Evolutionary conservation across 179 eudicot genomes (phyloP).

Genomic region (Beta macrorhiza): DNA sequence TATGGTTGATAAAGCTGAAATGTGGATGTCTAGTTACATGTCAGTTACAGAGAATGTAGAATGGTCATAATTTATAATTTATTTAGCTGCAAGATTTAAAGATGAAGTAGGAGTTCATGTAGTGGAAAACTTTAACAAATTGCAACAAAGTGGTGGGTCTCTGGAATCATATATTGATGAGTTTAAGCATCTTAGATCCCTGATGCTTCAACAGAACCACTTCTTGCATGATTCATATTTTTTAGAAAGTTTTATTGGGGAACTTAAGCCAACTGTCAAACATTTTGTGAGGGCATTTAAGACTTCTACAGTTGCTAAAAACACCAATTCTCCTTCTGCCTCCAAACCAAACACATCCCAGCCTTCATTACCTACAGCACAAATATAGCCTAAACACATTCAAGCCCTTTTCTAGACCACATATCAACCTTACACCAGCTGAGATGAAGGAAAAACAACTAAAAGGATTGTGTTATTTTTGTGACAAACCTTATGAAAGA

Average conservation of each 20-base stretch:
- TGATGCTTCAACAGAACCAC: neutral
- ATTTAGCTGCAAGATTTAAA: too few relatives aligned
- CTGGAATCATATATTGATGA: neutral
- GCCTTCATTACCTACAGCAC: neutral
- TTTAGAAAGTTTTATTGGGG: neutral
- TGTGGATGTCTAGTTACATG: too few relatives aligned
- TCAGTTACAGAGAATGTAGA: too few relatives aligned
- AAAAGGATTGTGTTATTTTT: neutral
- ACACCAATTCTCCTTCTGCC: neutral
- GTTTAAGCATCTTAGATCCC: neutral
- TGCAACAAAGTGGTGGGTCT: too few relatives aligned
- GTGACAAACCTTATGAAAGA: neutral
- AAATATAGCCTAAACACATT: too few relatives aligned
- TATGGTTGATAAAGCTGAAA: too few relatives aligned
- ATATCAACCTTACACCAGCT: accelerated
- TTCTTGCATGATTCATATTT: neutral
- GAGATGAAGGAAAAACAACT: too few relatives aligned
- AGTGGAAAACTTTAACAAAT: too few relatives aligned
- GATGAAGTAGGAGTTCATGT: too few relatives aligned
- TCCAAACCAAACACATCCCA: neutral
- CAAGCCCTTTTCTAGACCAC: neutral
- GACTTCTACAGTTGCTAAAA: neutral
- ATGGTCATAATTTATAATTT: too few relatives aligned
- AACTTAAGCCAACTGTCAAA: neutral
- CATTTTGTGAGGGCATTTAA: neutral